Evolutionary conservation across 2,329 filamentous ascomycete species (phyloP).

Genomic region (Westerdykella ornata): DNA sequence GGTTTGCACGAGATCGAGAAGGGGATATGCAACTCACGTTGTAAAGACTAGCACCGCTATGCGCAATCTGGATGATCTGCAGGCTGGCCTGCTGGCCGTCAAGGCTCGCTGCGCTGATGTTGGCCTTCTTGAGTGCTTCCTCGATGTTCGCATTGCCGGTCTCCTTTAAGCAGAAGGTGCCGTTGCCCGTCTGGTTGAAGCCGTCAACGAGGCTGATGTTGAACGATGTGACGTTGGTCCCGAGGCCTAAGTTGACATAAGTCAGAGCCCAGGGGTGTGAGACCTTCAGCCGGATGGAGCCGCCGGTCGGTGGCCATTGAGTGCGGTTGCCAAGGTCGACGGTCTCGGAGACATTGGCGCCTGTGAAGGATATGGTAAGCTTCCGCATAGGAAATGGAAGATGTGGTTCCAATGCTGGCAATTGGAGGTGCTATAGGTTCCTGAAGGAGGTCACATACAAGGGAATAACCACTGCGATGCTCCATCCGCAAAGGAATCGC

Average conservation of each 20-base stretch:
- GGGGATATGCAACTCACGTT: slow-evolving; percentile 27
- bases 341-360: slow-evolving; percentile 38
- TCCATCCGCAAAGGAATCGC: slow-evolving; percentile 34
- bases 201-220: slow-evolving; percentile 40
- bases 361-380: slow-evolving; percentile 10
- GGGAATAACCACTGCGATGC: slow-evolving; percentile 39
- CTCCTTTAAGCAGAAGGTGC: slow-evolving; percentile 42
- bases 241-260: slow-evolving; percentile 44
- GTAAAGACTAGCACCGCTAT: slow-evolving; percentile 40
- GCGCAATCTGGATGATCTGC: slow-evolving; percentile 42
- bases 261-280: slow-evolving; percentile 42
- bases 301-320: slow-evolving; percentile 42
- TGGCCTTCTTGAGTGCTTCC: slow-evolving; percentile 18
- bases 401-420: background rate
- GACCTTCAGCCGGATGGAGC: slow-evolving; percentile 38
- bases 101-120: slow-evolving; percentile 13
- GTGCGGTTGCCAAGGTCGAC: slow-evolving; percentile 39
- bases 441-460: slow-evolving; percentile 23
- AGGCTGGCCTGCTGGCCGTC: slow-evolving; percentile 40
- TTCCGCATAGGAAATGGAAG: background rate
- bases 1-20: background rate
- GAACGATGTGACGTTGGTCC: slow-evolving; percentile 38
- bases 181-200: slow-evolving; percentile 47
- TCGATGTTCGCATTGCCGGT: slow-evolving; percentile 23
- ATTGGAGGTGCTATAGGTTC: background rate